Percentiles rank a stretch among this genome's conserved stretches.
Conservation (phyloP, 352 stramenopile genomes). For the Phytophthora foliorum region DNA sequence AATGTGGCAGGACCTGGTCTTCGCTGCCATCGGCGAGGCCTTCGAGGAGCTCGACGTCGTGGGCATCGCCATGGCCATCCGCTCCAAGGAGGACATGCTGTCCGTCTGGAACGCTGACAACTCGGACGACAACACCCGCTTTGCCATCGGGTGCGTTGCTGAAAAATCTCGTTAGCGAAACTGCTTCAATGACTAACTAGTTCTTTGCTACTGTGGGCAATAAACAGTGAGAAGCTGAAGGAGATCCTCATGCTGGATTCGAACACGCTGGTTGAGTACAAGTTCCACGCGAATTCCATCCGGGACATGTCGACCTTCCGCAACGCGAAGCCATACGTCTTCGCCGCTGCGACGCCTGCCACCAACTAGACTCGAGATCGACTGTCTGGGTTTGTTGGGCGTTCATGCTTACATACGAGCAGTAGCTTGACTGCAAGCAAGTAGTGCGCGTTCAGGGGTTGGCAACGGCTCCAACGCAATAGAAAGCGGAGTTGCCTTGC, state of each 20-base stretch:
- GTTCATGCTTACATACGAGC: slow-evolving; percentile 21
- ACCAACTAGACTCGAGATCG: slow-evolving; percentile 53
- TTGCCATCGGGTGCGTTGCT: slow-evolving; percentile 76
- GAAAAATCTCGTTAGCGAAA: background rate
- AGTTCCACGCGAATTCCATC: slow-evolving; percentile 94
- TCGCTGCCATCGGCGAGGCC: slow-evolving; percentile 92
- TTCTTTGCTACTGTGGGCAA: background rate
- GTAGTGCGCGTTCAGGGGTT: slow-evolving; percentile 30
- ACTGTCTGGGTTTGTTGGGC: slow-evolving; percentile 15
- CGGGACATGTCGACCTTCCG: slow-evolving; percentile 95
- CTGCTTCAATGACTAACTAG: slow-evolving; percentile 9
- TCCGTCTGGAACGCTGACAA: slow-evolving; percentile 96
- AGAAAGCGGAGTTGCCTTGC: slow-evolving; percentile 33
- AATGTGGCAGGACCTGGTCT: slow-evolving; percentile 96
- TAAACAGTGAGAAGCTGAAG: slow-evolving; percentile 92
- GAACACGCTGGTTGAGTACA: slow-evolving; percentile 96
- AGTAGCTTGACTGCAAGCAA: slow-evolving; percentile 35
- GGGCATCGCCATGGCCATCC: slow-evolving; percentile 93
- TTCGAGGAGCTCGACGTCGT: slow-evolving; percentile 94
- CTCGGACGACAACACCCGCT: slow-evolving; percentile 86
- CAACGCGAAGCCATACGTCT: slow-evolving; percentile 94
- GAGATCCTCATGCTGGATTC: slow-evolving; percentile 95
- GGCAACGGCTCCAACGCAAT: slow-evolving; percentile 30
- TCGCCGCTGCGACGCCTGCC: slow-evolving; percentile 67
- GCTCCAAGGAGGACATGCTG: slow-evolving; percentile 95